Conservation (phyloP, 2,329 filamentous ascomycete species). For the Ascochyta lentis region DNA sequence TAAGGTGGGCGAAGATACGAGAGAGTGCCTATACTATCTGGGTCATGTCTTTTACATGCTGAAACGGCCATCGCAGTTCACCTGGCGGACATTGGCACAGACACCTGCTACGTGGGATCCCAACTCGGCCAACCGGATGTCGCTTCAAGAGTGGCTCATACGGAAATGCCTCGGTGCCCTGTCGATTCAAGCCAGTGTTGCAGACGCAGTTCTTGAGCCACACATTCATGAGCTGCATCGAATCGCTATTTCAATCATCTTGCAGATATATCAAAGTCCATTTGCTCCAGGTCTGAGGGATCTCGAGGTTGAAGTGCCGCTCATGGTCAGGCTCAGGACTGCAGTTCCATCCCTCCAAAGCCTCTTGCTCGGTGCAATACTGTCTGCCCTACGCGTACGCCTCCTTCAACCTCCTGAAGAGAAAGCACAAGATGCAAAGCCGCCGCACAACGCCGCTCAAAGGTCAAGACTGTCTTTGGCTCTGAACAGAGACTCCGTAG, state of each 20-base stretch:
- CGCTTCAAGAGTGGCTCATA: constrained; percentile 71
- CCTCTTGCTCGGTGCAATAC: constrained; percentile 78
- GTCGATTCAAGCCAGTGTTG: constrained; percentile 50
- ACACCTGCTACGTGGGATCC: constrained; percentile 61
- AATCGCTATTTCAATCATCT: constrained; percentile 67
- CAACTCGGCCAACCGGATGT: constrained; percentile 55
- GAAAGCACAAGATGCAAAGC: constrained; percentile 29
- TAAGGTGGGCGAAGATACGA: constrained; percentile 66
- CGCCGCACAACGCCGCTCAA: constrained; percentile 26
- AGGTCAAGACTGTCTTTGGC: constrained; percentile 41
- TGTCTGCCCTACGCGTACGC: constrained; percentile 72
- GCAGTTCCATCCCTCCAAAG: constrained; percentile 72
- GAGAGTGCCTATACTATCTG: constrained; percentile 79
- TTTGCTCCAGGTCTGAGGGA: constrained; percentile 65
- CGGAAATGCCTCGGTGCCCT: constrained; percentile 71
- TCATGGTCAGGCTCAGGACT: constrained; percentile 72
- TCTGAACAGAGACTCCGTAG: constrained; percentile 37
- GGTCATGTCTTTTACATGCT: constrained; percentile 76
- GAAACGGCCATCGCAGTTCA: constrained; percentile 69
- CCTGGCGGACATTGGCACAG: constrained; percentile 74
- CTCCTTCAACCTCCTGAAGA: constrained; percentile 38
- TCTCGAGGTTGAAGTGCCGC: constrained; percentile 71
- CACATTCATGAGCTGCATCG: constrained; percentile 71
- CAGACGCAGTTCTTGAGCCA: constrained; percentile 44
- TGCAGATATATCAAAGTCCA: constrained; percentile 71